Evolutionary conservation across 2,329 filamentous ascomycete species (phyloP).

Genomic region (Cladosporium sp.): DNA sequence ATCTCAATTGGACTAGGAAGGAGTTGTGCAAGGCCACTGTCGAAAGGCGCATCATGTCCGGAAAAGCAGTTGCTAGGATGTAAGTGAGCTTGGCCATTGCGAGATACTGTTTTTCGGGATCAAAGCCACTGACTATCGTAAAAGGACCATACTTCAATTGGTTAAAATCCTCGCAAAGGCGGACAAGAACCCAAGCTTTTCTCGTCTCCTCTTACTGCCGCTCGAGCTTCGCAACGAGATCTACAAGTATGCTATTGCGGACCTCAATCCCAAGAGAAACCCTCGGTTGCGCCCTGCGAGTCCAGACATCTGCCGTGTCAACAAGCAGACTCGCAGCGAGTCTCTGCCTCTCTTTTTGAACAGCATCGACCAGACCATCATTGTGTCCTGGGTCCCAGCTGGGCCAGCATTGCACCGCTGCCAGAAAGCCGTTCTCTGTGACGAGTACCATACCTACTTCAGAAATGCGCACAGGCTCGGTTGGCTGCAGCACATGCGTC

Average conservation of each 20-base stretch:
- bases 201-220: constrained; percentile 10
- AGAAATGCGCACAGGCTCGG: not conserved
- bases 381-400: not conserved
- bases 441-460: not conserved
- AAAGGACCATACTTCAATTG: not conserved
- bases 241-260: constrained; percentile 4
- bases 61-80: not conserved
- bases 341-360: constrained; percentile 11
- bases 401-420: not conserved
- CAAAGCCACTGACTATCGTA: not conserved
- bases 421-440: not conserved
- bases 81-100: not conserved
- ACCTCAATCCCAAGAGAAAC: not conserved
- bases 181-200: not conserved
- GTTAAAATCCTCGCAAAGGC: not conserved
- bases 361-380: not conserved
- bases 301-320: constrained; percentile 7
- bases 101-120: not conserved
- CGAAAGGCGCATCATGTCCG: not conserved
- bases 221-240: constrained; percentile 18
- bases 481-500: constrained; percentile 1
- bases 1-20: not conserved
- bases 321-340: not conserved
- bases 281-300: not conserved
- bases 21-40: not conserved